Evolutionary conservation across 1,284 basidiomycete genomes (phyloP), one percentile per base, ranked within the genome.

Genomic region (Heterobasidion occidentale): DNA sequence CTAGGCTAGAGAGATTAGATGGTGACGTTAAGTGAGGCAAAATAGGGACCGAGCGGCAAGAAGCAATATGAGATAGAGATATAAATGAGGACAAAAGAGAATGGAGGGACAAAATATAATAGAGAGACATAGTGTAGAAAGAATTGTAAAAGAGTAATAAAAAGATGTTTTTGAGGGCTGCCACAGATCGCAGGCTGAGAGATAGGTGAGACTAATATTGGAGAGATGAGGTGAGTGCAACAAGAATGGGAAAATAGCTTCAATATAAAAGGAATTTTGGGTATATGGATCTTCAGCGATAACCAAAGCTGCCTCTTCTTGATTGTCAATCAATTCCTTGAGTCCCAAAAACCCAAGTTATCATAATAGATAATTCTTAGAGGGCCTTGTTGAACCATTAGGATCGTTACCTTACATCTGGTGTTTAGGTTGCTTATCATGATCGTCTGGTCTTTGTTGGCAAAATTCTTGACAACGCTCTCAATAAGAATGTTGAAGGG

Each of bases 401-500:
- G 66, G 9, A 72, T 47, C 0, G 59, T 60, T 6, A 54, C 33
- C 11, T 49, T 44, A 9, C 55, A 34, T 5, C 47, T 52, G 0
- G 64, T 61, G 52, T 69, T 70, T 0, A 67, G 68, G 50, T 66
- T 62, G 9, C 58, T 60, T 6, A 73, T 53, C 1, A 60, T 67
- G 9, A 70, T 60, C 0, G 54, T 58, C 55, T 69, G 66, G 0
- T 56, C 36, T 0, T 64, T 65, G 46, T 69, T 60, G 1, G 15
- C 8, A 17, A 48, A 52, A 42, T 66, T 69, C 12, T 62, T 48
- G 0, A 70, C 46, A 7, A 56, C 35, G 27, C 64, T 67, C 8
- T 65, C 44, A 0, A 67, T 68, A 7, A 74, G 46, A 0, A 67
- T 59, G 53, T 72, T 67, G 57, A 73, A 73, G 0, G 71, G 71